These are phyloP conservation scores for Euphorbia peplus DNA, from an alignment of 345 rosid genomes.

Conservation along the genomic window DNA sequence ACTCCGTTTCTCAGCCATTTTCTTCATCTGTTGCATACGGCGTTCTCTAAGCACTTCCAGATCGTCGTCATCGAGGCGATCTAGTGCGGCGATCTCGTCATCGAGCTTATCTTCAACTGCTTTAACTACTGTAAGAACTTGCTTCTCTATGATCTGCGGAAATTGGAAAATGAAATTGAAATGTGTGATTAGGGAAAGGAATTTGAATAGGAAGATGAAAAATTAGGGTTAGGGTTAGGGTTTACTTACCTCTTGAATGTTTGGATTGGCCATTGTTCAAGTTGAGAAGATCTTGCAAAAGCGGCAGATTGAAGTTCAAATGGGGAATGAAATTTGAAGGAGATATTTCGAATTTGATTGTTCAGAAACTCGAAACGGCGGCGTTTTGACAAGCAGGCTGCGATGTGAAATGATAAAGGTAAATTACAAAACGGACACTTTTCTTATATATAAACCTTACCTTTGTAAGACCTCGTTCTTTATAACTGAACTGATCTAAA, in stretches of 20 bases:
- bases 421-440: no score
- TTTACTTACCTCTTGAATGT: conserved; percentile 13
- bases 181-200: neutral
- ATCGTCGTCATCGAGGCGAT: conserved; percentile 81
- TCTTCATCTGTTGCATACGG: conserved; percentile 87
- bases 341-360: neutral
- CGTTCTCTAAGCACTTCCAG: conserved; percentile 76
- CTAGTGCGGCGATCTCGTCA: conserved; percentile 81
- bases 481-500: no score
- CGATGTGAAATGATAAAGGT: neutral
- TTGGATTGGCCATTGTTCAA: conserved; percentile 12
- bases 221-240: neutral
- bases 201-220: neutral
- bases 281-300: neutral
- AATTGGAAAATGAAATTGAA: neutral
- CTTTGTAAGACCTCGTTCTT: no score
- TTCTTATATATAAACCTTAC: no score
- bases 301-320: neutral
- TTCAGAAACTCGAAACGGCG: neutral
- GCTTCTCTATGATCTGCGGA: conserved; percentile 77
- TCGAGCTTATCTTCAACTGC: conserved; percentile 90
- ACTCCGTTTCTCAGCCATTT: conserved; percentile 84
- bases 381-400: neutral
- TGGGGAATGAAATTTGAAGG: neutral
- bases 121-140: conserved; percentile 77